Evolutionary conservation across 2,329 filamentous ascomycete species (phyloP), one percentile per base, ranked within the genome.

Genomic region (Phoma sp.): DNA sequence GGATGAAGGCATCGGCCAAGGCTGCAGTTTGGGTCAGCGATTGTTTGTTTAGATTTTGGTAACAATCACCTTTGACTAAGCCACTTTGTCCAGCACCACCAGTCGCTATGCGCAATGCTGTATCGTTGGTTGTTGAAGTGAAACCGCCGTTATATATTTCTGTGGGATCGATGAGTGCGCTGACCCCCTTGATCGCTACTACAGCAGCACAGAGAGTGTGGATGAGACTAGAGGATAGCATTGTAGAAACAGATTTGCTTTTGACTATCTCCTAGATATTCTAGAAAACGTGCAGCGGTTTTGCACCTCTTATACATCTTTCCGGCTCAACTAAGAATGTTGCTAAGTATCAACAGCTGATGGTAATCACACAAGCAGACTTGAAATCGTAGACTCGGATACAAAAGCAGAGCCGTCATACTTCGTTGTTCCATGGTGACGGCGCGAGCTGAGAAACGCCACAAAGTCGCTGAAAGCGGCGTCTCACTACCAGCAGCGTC

Each of bases 71-170:
- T 56, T 69, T 68, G 35, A 77, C 67, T 11, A 76, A 53, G 1
- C 75, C 74, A 22, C 70, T 75, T 47, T 76, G 73, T 2, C 74
- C 75, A 4, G 74, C 74, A 13, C 74, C 74, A 33, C 74, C 74
- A 18, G 74, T 76, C 2, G 66, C 74, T 48, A 75, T 74, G 6
- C 64, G 64, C 2, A 75, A 54, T 10, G 52, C 40, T 10, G 62
- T 52, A 2, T 55, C 39, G 8, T 54, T 54, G 9, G 40, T 52
- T 9, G 44, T 58, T 4, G 32, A 40, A 25, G 24, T 47, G 44
- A 61, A 51, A 7, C 60, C 58, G 7, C 62, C 63, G 39, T 61
- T 60, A 37, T 68, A 67, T 24, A 64, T 38, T 23, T 61, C 64
- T 9, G 60, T 58, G 3, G 66, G 66, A 24, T 65, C 57, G 36